Conservation (phyloP, 352 stramenopile species). For the Phytophthora hybrid region DNA sequence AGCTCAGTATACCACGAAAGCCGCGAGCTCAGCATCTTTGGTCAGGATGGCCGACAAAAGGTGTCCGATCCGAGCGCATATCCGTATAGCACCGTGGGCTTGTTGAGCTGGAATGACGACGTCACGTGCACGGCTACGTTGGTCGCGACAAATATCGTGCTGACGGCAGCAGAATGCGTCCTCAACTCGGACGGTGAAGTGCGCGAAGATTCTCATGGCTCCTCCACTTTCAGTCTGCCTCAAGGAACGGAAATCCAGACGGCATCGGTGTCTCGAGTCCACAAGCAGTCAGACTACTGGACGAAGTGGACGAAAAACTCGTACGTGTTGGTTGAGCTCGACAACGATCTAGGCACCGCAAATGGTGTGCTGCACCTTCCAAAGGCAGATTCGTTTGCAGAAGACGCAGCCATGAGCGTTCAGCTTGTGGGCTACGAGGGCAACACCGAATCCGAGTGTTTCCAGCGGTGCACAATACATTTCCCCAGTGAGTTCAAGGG, state of each 20-base stretch:
- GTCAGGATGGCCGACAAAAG: constrained; percentile 44
- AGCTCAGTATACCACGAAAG: constrained; percentile 4
- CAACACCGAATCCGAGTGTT: constrained; percentile 42
- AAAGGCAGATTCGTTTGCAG: constrained; percentile 38
- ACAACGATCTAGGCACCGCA: constrained; percentile 44
- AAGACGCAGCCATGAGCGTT: constrained; percentile 49
- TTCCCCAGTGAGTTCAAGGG: constrained; percentile 54
- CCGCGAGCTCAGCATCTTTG: constrained; percentile 57
- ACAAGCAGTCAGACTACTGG: constrained; percentile 78
- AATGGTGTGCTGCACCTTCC: constrained; percentile 50
- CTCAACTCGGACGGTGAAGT: constrained; percentile 44
- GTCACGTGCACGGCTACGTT: constrained; percentile 62
- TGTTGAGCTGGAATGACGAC: constrained; percentile 60
- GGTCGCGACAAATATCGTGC: constrained; percentile 53
- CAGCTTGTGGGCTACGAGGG: constrained; percentile 61
- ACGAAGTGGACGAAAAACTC: constrained; percentile 63
- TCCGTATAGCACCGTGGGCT: constrained; percentile 65
- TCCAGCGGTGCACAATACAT: constrained; percentile 56
- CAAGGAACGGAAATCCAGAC: constrained; percentile 17
- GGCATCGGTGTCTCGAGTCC: constrained; percentile 48
- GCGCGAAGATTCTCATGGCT: constrained; percentile 24
- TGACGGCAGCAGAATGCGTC: constrained; percentile 71
- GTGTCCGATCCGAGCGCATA: constrained; percentile 47
- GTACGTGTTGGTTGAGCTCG: constrained; percentile 76
- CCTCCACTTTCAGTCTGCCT: constrained; percentile 43